A percentile compares a stretch with the other conserved stretches of the same genome.
These are phyloP conservation scores for Morella rubra DNA, from an alignment of 306 rosid genomes.

Conservation along the genomic window DNA sequence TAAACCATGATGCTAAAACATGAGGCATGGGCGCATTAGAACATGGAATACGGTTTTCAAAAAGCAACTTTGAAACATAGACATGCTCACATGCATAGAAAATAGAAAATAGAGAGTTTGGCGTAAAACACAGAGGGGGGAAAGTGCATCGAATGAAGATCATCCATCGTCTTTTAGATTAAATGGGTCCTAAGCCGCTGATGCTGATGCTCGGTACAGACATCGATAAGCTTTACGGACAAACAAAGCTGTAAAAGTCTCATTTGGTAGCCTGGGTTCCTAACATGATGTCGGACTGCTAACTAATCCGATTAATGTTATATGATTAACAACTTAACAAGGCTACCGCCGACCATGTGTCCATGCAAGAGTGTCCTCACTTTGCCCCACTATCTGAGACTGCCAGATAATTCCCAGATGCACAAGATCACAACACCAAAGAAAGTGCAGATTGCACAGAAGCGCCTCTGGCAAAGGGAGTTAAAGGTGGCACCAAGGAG, in stretches of 20 bases:
- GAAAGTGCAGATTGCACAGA: not conserved
- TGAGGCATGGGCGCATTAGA: not conserved
- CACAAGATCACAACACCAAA: not conserved
- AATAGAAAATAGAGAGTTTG: not conserved
- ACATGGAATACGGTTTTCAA: constrained; percentile 1
- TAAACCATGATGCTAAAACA: not conserved
- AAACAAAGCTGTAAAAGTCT: constrained; percentile 17
- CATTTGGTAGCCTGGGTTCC: constrained; percentile 4
- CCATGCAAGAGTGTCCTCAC: not conserved
- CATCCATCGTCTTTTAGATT: not conserved
- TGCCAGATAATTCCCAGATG: constrained; percentile 12
- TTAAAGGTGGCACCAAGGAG: not conserved
- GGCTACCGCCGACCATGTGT: constrained; percentile 3
- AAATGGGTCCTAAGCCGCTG: not conserved
- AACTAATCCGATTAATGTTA: not conserved
- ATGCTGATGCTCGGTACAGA: not conserved
- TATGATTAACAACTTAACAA: constrained; percentile 1
- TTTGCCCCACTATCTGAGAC: not conserved
- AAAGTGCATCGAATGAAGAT: not conserved
- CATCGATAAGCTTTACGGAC: constrained; percentile 7
- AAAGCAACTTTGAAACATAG: no score
- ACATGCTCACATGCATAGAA: no score
- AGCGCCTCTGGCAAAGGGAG: not conserved
- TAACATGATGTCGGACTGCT: constrained; percentile 27
- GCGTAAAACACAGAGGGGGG: not conserved